Base-by-base conservation (phyloP, 768 basidiomycete species). In the Ephemerocybe angulata region DNA sequence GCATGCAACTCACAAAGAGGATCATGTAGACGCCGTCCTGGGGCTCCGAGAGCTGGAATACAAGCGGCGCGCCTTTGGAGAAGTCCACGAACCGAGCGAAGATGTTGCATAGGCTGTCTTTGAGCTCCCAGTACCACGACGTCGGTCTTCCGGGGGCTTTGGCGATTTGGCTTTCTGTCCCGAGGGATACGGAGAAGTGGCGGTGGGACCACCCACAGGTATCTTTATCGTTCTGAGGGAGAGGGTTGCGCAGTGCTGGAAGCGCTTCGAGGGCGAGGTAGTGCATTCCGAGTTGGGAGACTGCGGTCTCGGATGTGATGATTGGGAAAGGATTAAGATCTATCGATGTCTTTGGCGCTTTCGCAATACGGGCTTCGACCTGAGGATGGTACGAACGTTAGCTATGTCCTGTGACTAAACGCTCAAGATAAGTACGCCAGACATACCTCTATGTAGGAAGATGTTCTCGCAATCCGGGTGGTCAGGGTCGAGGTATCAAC, bases 391-490 rank as follows among this genome's bases (percentile, higher is more conserved):
- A 49, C 46, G 2, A 43, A 51, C 12, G 63, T 48, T 8, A 72
- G 43, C 12, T 37, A 60, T 61, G 21, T 64, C 66, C 27, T n/a
- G n/a, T n/a, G n/a, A n/a, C n/a, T n/a, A n/a, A n/a, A n/a, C n/a
- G n/a, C n/a, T n/a, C n/a, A n/a, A n/a, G n/a, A 69, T 44, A 65
- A 69, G 21, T 4, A 57, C 57, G 19, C 43, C 19, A 22, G 42
- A 69, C 66, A 67, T 63, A 73, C 70, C 63, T 76, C 73, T 5
- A 84, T 64, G 53, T 80, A 85, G 24, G 64, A 72, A 1, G 81
- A 84, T 57, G 78, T 82, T 40, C 83, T 72, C 8, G 84, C 83
- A 35, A 84, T 60, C 4, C 80, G 72, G 7, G 76, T 61, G 58
- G 70, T 80, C 1, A 63, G 50, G 15, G 68, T 67, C 19, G 59